Evolutionary conservation across 2,329 filamentous ascomycete species (phyloP).

Genomic region (Fusarium succisae): DNA sequence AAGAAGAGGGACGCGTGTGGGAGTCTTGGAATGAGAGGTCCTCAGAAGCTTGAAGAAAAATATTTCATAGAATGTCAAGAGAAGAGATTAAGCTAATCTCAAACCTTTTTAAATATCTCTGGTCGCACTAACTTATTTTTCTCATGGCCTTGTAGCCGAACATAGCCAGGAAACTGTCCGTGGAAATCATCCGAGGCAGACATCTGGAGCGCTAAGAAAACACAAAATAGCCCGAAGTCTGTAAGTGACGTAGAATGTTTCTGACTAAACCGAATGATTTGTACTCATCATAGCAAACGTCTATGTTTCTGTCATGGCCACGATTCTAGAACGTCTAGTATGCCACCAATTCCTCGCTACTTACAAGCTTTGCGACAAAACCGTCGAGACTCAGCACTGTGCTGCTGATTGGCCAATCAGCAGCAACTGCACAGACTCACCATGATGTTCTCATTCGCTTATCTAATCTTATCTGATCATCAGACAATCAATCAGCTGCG

Average conservation of each 20-base stretch:
- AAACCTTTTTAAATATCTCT: not conserved
- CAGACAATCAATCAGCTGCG: not conserved
- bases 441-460: not conserved
- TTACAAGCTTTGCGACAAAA: no score
- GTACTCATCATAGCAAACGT: not conserved
- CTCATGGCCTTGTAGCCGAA: not conserved
- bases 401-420: no score
- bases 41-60: not conserved
- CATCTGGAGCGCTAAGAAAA: not conserved
- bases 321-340: fast-evolving
- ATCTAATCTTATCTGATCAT: constrained; percentile 19
- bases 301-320: no score
- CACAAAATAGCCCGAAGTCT: not conserved
- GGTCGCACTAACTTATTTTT: not conserved
- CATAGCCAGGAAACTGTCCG: not conserved
- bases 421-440: no score
- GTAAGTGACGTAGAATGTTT: not conserved
- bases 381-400: no score
- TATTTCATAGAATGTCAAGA: not conserved
- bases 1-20: not conserved
- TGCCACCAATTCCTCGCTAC: not conserved
- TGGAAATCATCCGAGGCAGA: not conserved
- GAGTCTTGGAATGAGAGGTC: not conserved
- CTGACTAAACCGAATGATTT: no score
- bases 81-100: not conserved